Conservation (phyloP, 768 basidiomycete genomes). For the Leccinum imitatum region DNA sequence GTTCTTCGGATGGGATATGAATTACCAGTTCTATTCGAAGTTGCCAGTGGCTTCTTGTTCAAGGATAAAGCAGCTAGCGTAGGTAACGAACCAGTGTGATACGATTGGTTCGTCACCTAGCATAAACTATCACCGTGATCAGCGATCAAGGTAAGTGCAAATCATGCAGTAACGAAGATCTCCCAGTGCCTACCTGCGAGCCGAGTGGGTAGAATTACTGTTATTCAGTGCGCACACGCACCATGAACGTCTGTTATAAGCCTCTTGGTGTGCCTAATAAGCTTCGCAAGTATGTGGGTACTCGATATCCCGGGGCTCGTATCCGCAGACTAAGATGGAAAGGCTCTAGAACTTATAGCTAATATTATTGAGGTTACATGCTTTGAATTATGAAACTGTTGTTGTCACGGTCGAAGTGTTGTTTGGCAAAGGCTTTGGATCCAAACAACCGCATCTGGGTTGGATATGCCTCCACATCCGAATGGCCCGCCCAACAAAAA, state of each 20-base stretch:
- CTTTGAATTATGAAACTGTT: too few relatives aligned
- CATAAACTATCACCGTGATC: not conserved
- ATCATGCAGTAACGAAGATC: not conserved
- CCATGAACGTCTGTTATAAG: not conserved
- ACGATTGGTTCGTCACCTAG: not conserved
- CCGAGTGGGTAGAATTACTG: not conserved
- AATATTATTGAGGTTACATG: too few relatives aligned
- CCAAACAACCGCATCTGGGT: constrained; percentile 22
- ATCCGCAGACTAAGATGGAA: too few relatives aligned
- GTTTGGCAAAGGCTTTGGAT: constrained; percentile 28
- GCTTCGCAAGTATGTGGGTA: not conserved
- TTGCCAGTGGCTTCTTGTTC: not conserved
- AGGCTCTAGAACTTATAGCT: too few relatives aligned
- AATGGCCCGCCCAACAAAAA: constrained; percentile 22
- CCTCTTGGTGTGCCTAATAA: not conserved
- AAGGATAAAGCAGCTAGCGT: not conserved
- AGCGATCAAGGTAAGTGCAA: not conserved
- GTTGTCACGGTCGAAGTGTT: not conserved
- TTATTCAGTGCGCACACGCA: not conserved
- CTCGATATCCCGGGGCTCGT: not conserved
- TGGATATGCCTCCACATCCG: constrained; percentile 17
- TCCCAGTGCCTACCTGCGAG: not conserved
- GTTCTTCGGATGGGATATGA: too few relatives aligned
- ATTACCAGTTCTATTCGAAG: not conserved
- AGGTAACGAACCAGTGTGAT: not conserved